phyloP scores from a whole-genome alignment of 2,329 filamentous ascomycete species.

The Colletotrichum kahawae region DNA sequence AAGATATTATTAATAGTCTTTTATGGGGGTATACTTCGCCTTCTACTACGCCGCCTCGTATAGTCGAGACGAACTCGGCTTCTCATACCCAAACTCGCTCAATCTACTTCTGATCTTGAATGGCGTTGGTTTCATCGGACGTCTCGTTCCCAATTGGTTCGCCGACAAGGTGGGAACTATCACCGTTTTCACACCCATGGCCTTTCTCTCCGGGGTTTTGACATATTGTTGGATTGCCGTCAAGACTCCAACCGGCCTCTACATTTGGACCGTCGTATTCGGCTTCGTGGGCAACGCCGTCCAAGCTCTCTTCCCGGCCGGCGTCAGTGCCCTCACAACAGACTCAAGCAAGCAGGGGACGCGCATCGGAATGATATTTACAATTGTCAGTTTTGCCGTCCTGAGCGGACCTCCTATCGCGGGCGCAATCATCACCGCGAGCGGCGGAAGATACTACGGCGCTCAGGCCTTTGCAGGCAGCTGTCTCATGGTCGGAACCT shows the following conservation, averaged over 20 bases:
- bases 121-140: slow-evolving; percentile 62
- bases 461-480: slow-evolving; percentile 55
- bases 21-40: slow-evolving; percentile 59
- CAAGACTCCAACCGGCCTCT: slow-evolving; percentile 52
- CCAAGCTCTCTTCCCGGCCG: slow-evolving; percentile 70
- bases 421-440: slow-evolving; percentile 50
- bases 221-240: slow-evolving; percentile 67
- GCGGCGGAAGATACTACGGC: slow-evolving; percentile 47
- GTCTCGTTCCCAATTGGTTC: slow-evolving; percentile 61
- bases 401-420: slow-evolving; percentile 57
- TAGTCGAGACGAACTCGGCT: slow-evolving; percentile 43
- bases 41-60: slow-evolving; percentile 64
- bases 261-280: slow-evolving; percentile 67
- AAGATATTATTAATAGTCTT: slow-evolving; percentile 36
- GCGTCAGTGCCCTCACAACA: slow-evolving; percentile 57
- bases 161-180: slow-evolving; percentile 65
- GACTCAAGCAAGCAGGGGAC: slow-evolving; percentile 58
- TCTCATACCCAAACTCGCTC: slow-evolving; percentile 56
- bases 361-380: slow-evolving; percentile 64
- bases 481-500: slow-evolving; percentile 45
- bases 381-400: slow-evolving; percentile 57
- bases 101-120: slow-evolving; percentile 72
- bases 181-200: slow-evolving; percentile 62
- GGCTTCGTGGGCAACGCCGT: slow-evolving; percentile 69
- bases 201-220: slow-evolving; percentile 43